phyloP scores from a whole-genome alignment of 2,329 filamentous ascomycete species.

The Monosporascus sp. region DNA sequence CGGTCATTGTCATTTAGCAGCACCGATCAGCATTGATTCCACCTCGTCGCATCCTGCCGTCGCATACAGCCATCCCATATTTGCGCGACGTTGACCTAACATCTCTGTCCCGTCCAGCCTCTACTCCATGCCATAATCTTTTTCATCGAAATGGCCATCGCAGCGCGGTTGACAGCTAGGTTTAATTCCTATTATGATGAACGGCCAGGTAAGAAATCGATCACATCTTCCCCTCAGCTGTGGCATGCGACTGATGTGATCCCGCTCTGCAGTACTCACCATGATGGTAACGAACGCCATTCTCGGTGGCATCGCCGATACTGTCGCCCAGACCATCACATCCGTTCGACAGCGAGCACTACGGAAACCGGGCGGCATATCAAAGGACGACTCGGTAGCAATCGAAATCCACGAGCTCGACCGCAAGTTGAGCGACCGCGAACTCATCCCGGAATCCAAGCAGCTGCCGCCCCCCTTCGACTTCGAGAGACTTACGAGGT shows the following conservation, averaged over 20 bases:
- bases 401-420: conserved; percentile 89
- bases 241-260: neutral
- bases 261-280: conserved; percentile 63
- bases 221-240: neutral
- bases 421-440: conserved; percentile 61
- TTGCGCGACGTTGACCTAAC: neutral
- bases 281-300: conserved; percentile 99
- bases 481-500: conserved; percentile 87
- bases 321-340: conserved; percentile 88
- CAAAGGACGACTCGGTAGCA: conserved; percentile 63
- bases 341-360: conserved; percentile 65
- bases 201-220: conserved; percentile 61
- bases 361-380: conserved; percentile 54
- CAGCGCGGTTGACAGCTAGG: conserved; percentile 74
- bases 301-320: conserved; percentile 92
- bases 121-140: conserved; percentile 81
- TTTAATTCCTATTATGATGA: conserved; percentile 95
- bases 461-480: conserved; percentile 78
- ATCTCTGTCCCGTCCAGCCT: conserved; percentile 53
- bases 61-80: neutral
- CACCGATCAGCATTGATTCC: neutral
- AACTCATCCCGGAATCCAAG: conserved; percentile 61
- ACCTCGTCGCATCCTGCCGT: neutral
- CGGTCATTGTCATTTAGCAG: neutral
- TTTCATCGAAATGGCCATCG: conserved; percentile 81